Evolutionary conservation across 2,329 filamentous ascomycete species (phyloP).

Genomic region (Nannizziopsis arthrosporioides): DNA sequence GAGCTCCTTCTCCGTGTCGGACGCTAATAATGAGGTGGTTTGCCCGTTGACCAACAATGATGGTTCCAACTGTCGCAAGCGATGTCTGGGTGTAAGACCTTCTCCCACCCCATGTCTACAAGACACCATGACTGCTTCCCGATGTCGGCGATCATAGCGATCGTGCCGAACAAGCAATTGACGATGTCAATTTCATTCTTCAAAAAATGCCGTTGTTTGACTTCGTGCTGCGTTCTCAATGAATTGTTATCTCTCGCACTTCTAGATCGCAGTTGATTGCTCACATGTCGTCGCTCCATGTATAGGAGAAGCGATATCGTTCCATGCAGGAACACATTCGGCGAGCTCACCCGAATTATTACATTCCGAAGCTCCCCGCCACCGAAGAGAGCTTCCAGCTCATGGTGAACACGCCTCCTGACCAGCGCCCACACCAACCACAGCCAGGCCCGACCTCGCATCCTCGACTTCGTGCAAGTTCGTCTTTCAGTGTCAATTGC

Average conservation of each 20-base stretch:
- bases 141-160: neutral
- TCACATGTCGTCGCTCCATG: neutral
- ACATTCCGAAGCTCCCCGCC: conserved; percentile 93
- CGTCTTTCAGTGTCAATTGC: neutral
- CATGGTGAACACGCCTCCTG: conserved; percentile 86
- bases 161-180: too few relatives aligned
- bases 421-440: conserved; percentile 51
- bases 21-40: conserved; percentile 90
- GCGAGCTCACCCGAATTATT: conserved; percentile 89
- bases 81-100: conserved; percentile 88
- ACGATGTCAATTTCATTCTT: neutral
- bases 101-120: conserved; percentile 9
- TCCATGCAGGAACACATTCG: conserved; percentile 99
- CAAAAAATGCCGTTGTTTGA: neutral
- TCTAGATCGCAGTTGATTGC: neutral
- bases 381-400: conserved; percentile 95
- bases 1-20: conserved; percentile 81
- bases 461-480: conserved; percentile 13
- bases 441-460: conserved; percentile 18
- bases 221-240: neutral
- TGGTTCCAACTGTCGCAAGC: conserved; percentile 91
- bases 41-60: conserved; percentile 94
- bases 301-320: conserved; percentile 83
- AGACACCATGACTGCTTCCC: conserved; percentile 9
- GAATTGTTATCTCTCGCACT: too few relatives aligned